These are phyloP conservation scores for Fremontodendron californicum DNA, from an alignment of 345 rosid species.

Conservation along the genomic window DNA sequence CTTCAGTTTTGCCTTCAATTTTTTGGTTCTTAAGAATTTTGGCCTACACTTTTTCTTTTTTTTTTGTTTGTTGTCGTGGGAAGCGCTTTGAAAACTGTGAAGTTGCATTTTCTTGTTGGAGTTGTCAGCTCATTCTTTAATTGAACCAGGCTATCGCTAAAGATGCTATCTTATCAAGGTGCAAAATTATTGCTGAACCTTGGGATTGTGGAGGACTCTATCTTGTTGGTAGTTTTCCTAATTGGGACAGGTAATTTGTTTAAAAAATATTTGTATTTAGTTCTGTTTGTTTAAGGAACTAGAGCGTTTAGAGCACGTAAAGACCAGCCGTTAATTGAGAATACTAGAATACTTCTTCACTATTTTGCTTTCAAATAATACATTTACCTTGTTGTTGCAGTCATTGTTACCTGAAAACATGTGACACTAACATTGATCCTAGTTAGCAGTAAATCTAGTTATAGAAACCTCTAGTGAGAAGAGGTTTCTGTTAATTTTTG, in stretches of 20 bases:
- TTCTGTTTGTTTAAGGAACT: background rate
- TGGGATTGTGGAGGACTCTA: constrained; percentile 98
- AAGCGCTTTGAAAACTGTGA: background rate
- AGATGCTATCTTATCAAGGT: constrained; percentile 72
- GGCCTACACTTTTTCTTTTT: background rate
- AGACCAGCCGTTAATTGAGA: background rate
- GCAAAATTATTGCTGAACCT: constrained; percentile 93
- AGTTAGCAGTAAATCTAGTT: background rate
- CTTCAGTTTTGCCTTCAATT: background rate
- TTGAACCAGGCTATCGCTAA: constrained; percentile 75
- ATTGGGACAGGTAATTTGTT: constrained; percentile 77
- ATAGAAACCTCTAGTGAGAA: background rate
- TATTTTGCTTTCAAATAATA: background rate
- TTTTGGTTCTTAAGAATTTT: background rate
- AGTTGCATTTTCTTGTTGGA: background rate
- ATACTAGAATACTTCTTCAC: background rate
- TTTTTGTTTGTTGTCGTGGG: background rate
- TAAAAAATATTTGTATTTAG: background rate
- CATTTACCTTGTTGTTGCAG: background rate
- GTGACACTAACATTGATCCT: background rate
- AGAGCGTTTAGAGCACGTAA: background rate
- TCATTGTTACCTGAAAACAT: background rate
- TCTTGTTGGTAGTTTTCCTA: constrained; percentile 91
- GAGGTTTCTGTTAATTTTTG: background rate
- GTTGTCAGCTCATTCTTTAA: background rate